These are phyloP conservation scores for Cercospora canescens DNA, from an alignment of 2,329 filamentous ascomycete species.

Conservation along the genomic window DNA sequence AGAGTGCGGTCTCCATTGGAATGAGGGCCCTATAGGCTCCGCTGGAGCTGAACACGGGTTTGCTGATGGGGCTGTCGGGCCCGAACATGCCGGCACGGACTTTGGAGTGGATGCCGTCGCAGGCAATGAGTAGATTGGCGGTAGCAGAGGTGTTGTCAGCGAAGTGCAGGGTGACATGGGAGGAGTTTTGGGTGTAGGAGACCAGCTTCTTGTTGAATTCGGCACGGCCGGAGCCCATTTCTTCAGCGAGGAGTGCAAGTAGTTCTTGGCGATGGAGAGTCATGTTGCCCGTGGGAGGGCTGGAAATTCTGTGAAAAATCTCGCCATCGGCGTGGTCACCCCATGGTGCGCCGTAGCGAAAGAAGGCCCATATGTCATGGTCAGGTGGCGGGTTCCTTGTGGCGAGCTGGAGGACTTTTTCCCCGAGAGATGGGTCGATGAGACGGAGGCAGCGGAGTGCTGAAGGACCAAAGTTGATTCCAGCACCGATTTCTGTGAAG, in stretches of 20 bases:
- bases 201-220: constrained; percentile 23
- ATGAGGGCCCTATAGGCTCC: constrained; percentile 63
- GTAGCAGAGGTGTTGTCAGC: constrained; percentile 46
- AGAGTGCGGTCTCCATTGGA: constrained; percentile 55
- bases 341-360: constrained; percentile 37
- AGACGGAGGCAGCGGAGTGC: constrained; percentile 94
- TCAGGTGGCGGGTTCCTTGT: constrained; percentile 42
- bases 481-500: constrained; percentile 61
- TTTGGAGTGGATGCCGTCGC: constrained; percentile 64
- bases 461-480: constrained; percentile 61
- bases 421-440: constrained; percentile 51
- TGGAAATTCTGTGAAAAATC: constrained; percentile 31
- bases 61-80: constrained; percentile 43
- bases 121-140: constrained; percentile 57
- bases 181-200: constrained; percentile 10
- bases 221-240: constrained; percentile 30
- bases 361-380: constrained; percentile 42
- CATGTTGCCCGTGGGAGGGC: constrained; percentile 31
- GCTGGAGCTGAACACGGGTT: constrained; percentile 55
- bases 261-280: constrained; percentile 42
- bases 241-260: constrained; percentile 45
- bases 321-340: constrained; percentile 26
- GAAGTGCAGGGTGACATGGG: constrained; percentile 40
- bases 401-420: constrained; percentile 38
- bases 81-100: constrained; percentile 57